A percentile compares a stretch with the other conserved stretches of the same genome.
Conservation (phyloP, 2,329 filamentous ascomycete species). For the Aspergillus tanneri region DNA sequence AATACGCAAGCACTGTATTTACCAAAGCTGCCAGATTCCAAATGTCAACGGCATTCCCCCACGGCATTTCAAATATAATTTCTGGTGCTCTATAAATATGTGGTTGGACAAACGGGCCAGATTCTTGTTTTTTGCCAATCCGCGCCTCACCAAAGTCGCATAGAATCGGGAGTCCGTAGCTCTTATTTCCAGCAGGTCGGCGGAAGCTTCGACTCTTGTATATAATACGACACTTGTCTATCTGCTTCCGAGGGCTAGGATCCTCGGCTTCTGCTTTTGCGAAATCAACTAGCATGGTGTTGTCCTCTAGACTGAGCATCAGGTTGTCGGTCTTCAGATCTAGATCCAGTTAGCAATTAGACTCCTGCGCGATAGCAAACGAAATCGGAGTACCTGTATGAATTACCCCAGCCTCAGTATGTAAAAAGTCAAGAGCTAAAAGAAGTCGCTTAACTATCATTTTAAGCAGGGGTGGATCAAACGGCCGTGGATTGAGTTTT, state of each 20-base stretch:
- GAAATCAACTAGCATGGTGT: constrained; percentile 30
- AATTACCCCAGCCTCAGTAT: constrained; percentile 31
- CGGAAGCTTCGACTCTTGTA: constrained; percentile 30
- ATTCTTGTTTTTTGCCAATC: constrained; percentile 29
- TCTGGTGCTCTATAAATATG: constrained; percentile 37
- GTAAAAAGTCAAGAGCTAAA: constrained; percentile 38
- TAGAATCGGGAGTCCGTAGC: constrained; percentile 30
- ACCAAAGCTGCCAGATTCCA: constrained; percentile 53
- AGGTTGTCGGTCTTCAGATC: constrained; percentile 47
- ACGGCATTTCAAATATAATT: constrained; percentile 48
- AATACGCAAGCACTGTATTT: constrained; percentile 25
- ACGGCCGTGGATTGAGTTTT: constrained; percentile 24
- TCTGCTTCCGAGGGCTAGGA: constrained; percentile 30
- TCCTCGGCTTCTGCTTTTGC: constrained; percentile 24
- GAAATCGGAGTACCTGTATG: constrained; percentile 32
- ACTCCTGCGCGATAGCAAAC: neutral
- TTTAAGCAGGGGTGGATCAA: constrained; percentile 29
- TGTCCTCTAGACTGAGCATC: constrained; percentile 35
- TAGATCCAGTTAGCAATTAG: constrained; percentile 8
- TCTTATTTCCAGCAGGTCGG: constrained; percentile 13
- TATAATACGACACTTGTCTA: constrained; percentile 29
- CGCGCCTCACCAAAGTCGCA: constrained; percentile 39
- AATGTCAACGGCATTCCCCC: constrained; percentile 50
- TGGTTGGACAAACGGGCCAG: constrained; percentile 47
- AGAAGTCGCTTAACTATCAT: constrained; percentile 31